phyloP scores from a whole-genome alignment of 495 filamentous ascomycete species.

The Schizothecium vesticola region DNA sequence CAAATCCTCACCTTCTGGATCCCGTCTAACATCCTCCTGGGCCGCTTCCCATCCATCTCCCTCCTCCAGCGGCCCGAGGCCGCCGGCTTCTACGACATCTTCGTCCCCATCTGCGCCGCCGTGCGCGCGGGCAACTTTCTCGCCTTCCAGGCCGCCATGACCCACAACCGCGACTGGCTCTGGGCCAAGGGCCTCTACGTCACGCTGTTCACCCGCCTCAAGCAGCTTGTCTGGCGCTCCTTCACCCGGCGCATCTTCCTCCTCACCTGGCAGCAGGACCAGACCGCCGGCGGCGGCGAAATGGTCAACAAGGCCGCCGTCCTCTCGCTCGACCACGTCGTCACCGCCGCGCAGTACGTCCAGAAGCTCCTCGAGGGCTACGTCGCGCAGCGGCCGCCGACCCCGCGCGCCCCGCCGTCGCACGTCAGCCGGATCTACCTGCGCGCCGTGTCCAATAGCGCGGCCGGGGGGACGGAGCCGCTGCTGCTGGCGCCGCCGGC shows the following conservation, averaged over 20 bases:
- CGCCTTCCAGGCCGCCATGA: slow-evolving; percentile 63
- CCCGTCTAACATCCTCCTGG: slow-evolving; percentile 74
- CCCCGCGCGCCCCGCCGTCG: slow-evolving; percentile 18
- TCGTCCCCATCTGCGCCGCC: slow-evolving; percentile 66
- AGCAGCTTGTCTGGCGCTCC: slow-evolving; percentile 79
- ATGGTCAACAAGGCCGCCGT: slow-evolving; percentile 50
- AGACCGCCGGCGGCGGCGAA: slow-evolving; percentile 36
- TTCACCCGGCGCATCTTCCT: slow-evolving; percentile 70
- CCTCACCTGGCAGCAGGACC: slow-evolving; percentile 48
- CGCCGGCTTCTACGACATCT: slow-evolving; percentile 60
- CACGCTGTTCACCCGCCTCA: slow-evolving; percentile 64
- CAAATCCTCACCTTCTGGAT: slow-evolving; percentile 82
- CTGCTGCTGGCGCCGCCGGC: slow-evolving; percentile 41
- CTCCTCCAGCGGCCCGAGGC: slow-evolving; percentile 71
- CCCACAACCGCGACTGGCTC: slow-evolving; percentile 59
- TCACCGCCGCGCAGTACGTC: slow-evolving; percentile 45
- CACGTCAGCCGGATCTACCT: slow-evolving; percentile 36
- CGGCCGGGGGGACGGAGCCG: slow-evolving; percentile 13
- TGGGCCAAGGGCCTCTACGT: slow-evolving; percentile 69
- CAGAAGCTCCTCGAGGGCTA: slow-evolving; percentile 51
- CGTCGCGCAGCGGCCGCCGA: slow-evolving; percentile 25
- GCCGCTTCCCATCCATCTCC: slow-evolving; percentile 66
- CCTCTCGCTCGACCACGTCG: slow-evolving; percentile 50
- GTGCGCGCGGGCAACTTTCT: slow-evolving; percentile 74
- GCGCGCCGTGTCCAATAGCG: slow-evolving; percentile 37